Base-by-base conservation (phyloP, 1,284 basidiomycete species). In the Ganoderma meredithae region DNA sequence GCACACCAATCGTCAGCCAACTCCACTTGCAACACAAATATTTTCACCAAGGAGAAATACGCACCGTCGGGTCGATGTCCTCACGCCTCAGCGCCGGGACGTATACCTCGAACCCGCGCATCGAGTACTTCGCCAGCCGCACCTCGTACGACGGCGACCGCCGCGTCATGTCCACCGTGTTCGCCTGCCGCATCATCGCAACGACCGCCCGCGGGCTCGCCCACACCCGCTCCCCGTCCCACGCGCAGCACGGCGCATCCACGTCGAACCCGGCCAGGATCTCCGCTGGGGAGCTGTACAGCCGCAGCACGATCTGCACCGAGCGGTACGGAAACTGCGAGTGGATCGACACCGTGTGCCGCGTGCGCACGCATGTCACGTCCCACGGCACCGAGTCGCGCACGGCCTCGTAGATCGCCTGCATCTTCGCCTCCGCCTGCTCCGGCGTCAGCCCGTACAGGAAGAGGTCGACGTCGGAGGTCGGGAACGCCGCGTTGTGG, bases 111-210 rank as follows among this genome's bases (percentile, higher is more conserved):
- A 87, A 89, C 15, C 78, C 84, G 12, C 88, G 80, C 4, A 79
- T 71, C 0, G 85, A 80, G 72, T 90, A 89, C 75, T 89, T 89
- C 19, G 85, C 79, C 2, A 89, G 81, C 1, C 88, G 81, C 31
- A 87, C 82, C 78, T 89, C 88, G 70, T 90, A 90, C n/a, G 88
- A 89, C 1, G 88, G 87, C 4, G 87, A 88, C 40, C 88, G 80
- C 31, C 87, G 80, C 6, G 85, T 85, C 77, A 88, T 82, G 71
- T 89, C 87, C 47, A 87, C 82, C 0, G 85, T 87, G 75, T 89
- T 89, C 76, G 83, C 83, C 75, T 89, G 88, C 15, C 86, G 84
- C 84, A 90, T 88, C 81, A 86, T 83, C 9, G 87, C 83, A 15
- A 85, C 77, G 64, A 88, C 81, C 13, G 86, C 83, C 9, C 87